Evolutionary conservation across 2,329 filamentous ascomycete genomes (phyloP), one percentile per base, ranked within the genome.

Genomic region (Pseudocercospora crystallina): DNA sequence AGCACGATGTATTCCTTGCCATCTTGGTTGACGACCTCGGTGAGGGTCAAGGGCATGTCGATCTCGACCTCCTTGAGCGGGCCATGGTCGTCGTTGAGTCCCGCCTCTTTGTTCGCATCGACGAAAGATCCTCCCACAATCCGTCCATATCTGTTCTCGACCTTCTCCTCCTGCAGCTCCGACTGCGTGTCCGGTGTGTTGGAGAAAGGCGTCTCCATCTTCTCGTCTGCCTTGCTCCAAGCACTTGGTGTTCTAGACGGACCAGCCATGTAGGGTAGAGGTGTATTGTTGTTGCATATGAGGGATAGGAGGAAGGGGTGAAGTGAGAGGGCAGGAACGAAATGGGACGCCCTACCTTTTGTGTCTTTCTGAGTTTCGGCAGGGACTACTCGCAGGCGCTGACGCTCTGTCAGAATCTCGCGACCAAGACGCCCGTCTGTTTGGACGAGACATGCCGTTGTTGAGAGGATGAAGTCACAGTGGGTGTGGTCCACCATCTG

Each of bases 1-100:
- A 80, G 69, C 9, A 78, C 64, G 47, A 79, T 70, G 40, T 70
- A 73, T 43, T 78, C 69, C 41, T 73, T 68, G 47, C 67, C 75
- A 52, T 78, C 65, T 41, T 75, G 66, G 37, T 67, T 49, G n/a
- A 69, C 68, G 2, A 69, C 59, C 49, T 76, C 71, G 7, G 73
- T 76, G 33, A 73, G 54, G 5, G 77, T 79, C 15, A 78, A 67
- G 8, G 77, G 77, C 54, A 80, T 68, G 53, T 79, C 76, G 53
- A 75, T 66, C 37, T 77, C 71, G 34, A 79, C 71, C 40, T 73
- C 69, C 40, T 68, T 68, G 36, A 76, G 57, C 29, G 65, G 64
- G 20, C 71, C 72, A 53, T 69, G 60, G 8, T 69, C 66, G 8
- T 59, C 43, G 50, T 66, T 65, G n/a, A 64, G 57, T 7, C 57